Conservation (phyloP, 306 rosid genomes). For the Prosopis cineraria region DNA sequence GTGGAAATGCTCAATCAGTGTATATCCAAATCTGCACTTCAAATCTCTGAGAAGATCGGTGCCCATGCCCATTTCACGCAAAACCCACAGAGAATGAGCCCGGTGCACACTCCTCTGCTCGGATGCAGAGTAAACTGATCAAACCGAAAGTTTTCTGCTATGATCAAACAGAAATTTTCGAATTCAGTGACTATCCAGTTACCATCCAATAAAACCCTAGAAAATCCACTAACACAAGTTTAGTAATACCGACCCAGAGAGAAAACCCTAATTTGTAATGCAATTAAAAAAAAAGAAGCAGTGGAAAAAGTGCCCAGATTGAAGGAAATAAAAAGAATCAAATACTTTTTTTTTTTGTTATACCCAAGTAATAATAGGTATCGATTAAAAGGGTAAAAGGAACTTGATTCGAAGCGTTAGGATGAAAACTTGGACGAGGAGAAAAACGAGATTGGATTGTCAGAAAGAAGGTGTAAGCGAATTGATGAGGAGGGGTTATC, state of each 20-base stretch:
- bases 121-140: slow-evolving; percentile 28
- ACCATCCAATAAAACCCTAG: slow-evolving; percentile 50
- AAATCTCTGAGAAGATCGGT: slow-evolving; percentile 26
- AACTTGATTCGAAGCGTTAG: slow-evolving; percentile 42
- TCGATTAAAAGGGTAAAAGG: slow-evolving; percentile 44
- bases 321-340: slow-evolving; percentile 35
- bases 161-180: slow-evolving; percentile 35
- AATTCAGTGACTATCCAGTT: slow-evolving; percentile 36
- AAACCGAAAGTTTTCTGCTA: slow-evolving; percentile 28
- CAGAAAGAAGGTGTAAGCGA: slow-evolving; percentile 31
- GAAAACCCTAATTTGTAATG: slow-evolving; percentile 50
- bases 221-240: slow-evolving; percentile 26
- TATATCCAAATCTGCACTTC: slow-evolving; percentile 39
- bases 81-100: slow-evolving; percentile 29
- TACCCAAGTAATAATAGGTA: slow-evolving; percentile 39
- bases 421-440: slow-evolving; percentile 17
- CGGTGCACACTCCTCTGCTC: slow-evolving; percentile 28
- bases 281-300: not conserved
- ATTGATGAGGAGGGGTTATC: slow-evolving; percentile 31
- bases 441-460: slow-evolving; percentile 31
- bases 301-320: slow-evolving; percentile 25
- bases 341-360: slow-evolving; percentile 29
- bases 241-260: slow-evolving; percentile 22
- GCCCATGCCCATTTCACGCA: slow-evolving; percentile 43
- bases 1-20: slow-evolving; percentile 47